Base-by-base conservation (phyloP, 805 yeast species). In the Metschnikowia sp. region DNA sequence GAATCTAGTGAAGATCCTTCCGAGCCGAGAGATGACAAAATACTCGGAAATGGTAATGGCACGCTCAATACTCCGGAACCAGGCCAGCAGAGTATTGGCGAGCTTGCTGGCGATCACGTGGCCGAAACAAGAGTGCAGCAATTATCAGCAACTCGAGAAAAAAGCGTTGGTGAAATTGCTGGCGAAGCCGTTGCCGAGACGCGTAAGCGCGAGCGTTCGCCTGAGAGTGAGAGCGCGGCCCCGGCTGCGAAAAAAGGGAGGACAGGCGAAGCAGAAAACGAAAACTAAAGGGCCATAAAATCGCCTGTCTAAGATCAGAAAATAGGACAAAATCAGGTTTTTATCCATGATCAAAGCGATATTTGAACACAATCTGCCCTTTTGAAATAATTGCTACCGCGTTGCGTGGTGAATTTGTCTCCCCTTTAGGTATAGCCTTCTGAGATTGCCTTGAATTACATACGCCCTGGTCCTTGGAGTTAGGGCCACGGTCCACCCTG, bases 121-220 rank as follows among this genome's bases (percentile, higher is more conserved):
- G 49, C 49, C 8, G 45, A 41, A 32, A 13, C 45, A 3, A 32
- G 49, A 3, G 45, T 37, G 31, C n/a, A 11, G 9, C 40, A 40
- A 36, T n/a, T 13, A 12, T 10, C 36, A 9, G 34, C 28, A 10
- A n/a, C 12, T n/a, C 28, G 9, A 18, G 38, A 31, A 11, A 36
- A 40, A 32, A 45, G 39, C 30, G 36, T 36, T 18, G 49, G 49
- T 5, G 49, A 40, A 28, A 36, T 31, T 9, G 45, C 39, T 10
- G 49, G 49, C 11, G 36, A 45, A 18, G 11, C 42, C 13, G 42
- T 36, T 39, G 49, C 49, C 11, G 32, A 40, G 10, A 37, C 44
- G 19, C 41, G 49, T 11, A 45, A 40, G 36, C 49, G 49, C 19
- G 42, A 10, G 31, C 38, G 49, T 39, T 32, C 45, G 34, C 42